Conservation (phyloP, 2,329 filamentous ascomycete species). For the Apiospora koreana region DNA sequence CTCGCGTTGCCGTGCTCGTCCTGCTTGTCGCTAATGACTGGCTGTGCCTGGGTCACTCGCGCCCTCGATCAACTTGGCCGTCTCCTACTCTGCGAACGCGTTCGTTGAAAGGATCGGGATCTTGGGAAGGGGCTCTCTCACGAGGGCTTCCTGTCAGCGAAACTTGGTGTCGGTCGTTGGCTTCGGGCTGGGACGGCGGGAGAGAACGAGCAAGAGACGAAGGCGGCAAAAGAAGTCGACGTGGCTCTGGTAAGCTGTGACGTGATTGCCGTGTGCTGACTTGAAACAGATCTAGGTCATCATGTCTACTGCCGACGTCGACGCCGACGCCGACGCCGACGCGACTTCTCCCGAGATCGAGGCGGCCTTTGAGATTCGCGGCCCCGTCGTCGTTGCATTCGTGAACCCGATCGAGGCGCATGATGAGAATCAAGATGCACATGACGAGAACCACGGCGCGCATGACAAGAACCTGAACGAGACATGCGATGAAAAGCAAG, state of each 20-base stretch:
- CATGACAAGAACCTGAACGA: background rate
- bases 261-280: background rate
- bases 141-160: constrained; percentile 10
- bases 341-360: background rate
- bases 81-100: constrained; percentile 7
- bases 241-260: background rate
- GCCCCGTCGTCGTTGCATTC: background rate
- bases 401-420: background rate
- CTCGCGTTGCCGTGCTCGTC: constrained; percentile 9
- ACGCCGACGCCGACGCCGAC: background rate
- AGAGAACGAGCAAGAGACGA: background rate
- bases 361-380: background rate
- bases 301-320: background rate
- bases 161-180: background rate
- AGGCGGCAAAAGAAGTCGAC: background rate
- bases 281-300: background rate
- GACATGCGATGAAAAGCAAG: background rate
- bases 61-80: constrained; percentile 12
- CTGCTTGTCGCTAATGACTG: constrained; percentile 1
- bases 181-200: constrained; percentile 5
- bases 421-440: background rate
- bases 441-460: background rate
- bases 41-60: background rate
- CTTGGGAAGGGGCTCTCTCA: constrained; percentile 10
- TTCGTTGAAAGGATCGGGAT: constrained; percentile 11